Evolutionary conservation across 371 early-diverging fungal species (phyloP), one percentile per base, ranked within the genome.

Genomic region (Rhizomucor pusillus): DNA sequence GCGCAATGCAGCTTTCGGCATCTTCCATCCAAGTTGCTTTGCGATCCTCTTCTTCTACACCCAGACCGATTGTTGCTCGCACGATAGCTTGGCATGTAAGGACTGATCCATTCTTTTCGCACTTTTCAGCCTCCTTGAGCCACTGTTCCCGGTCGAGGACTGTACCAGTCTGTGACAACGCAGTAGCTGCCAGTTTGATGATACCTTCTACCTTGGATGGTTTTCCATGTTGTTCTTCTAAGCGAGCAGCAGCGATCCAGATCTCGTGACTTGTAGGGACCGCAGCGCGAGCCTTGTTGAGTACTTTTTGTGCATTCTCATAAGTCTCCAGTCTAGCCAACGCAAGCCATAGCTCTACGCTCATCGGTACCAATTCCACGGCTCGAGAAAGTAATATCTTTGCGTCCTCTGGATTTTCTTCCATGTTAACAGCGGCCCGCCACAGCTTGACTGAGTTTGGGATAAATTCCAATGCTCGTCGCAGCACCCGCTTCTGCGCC

Each of bases 301-400:
- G 74, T 9, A 97, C 93, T 39, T 80, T 85, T 58, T 85, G 85
- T 0, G 98, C 97, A 61, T 93, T 89, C n/a, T 90, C 88, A 54
- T 93, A 92, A 0, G 88, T 77, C 65, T 97, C 98, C 13, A 97
- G 75, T 14, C 90, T 80, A 0, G 97, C 97, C 43, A 98, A 73
- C 0, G 97, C 97, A 22, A 97, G 77, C 98, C 99, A 97, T 47
- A 98, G 70, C 25, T 97, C 98, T 0, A 93, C 87, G 49, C 93
- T 88, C 1, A 86, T 73, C 0, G 98, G 97, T 0, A 94, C 90
- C 43, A 93, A 71, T 59, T 97, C 94, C 2, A 97, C 96, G 12
- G 99, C 97, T 22, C 93, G 88, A 6, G 93, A 85, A 7, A 98
- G 69, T 4, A 98, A 63, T 1, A 95, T 86, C 35, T 90, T 86